Conservation (phyloP, 345 rosid species). For the Passiflora organensis region DNA sequence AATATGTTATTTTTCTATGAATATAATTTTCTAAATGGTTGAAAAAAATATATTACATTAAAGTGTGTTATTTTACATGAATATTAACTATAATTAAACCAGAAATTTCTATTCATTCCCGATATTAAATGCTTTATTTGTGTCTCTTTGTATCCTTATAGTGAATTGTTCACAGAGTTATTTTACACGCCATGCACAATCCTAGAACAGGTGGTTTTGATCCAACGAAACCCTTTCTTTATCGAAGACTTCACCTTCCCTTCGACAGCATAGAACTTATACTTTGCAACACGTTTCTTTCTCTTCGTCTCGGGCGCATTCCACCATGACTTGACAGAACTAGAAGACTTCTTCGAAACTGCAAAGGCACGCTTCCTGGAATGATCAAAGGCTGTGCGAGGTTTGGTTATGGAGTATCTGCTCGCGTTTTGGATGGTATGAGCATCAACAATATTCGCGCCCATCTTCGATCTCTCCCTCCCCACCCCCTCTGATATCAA, state of each 20-base stretch:
- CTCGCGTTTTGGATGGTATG: background rate
- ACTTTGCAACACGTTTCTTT: conserved; percentile 41
- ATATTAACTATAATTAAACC: too few relatives aligned
- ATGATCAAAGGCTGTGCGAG: background rate
- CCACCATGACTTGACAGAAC: conserved; percentile 25
- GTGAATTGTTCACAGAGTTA: too few relatives aligned
- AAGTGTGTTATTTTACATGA: too few relatives aligned
- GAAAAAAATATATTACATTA: too few relatives aligned
- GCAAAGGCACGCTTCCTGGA: background rate
- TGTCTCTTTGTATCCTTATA: too few relatives aligned
- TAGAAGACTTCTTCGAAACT: background rate
- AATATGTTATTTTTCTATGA: too few relatives aligned
- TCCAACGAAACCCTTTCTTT: conserved; percentile 46
- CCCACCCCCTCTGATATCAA: too few relatives aligned
- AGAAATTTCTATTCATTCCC: too few relatives aligned
- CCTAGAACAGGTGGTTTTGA: conserved; percentile 40
- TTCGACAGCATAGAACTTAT: conserved; percentile 44
- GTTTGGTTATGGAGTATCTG: background rate
- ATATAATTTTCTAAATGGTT: too few relatives aligned
- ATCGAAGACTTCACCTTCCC: conserved; percentile 43
- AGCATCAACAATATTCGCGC: background rate
- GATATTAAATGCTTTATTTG: too few relatives aligned
- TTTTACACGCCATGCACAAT: conserved; percentile 31
- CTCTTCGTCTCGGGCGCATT: conserved; percentile 43
- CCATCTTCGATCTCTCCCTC: background rate